phyloP scores from a whole-genome alignment of 2,329 filamentous ascomycete species.

The Fusarium sp. region DNA sequence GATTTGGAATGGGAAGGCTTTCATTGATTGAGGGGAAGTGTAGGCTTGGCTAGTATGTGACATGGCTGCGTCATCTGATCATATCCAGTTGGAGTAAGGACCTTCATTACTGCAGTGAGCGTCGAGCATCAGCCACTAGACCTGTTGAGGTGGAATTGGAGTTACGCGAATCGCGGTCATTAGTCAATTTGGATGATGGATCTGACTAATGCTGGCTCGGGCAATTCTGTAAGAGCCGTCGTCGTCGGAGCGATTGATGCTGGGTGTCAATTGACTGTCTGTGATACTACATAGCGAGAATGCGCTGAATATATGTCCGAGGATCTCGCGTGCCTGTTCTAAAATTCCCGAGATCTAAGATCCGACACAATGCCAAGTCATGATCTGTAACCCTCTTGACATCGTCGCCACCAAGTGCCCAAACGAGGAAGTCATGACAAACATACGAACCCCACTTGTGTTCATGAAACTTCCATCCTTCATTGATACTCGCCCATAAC shows the following conservation, averaged over 20 bases:
- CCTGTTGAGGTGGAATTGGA: constrained; percentile 6
- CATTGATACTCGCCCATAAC: neutral
- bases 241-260: neutral
- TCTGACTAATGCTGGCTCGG: neutral
- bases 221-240: too few relatives aligned
- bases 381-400: neutral
- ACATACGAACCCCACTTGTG: neutral
- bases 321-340: neutral
- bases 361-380: neutral
- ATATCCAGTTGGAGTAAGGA: constrained; percentile 25
- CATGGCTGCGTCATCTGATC: constrained; percentile 30
- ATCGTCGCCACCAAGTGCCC: neutral
- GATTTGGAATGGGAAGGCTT: neutral
- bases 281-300: neutral
- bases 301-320: neutral
- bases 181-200: neutral
- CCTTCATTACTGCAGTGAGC: constrained; percentile 4
- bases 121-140: constrained; percentile 15
- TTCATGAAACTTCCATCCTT: neutral
- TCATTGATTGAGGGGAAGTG: constrained; percentile 25
- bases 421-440: neutral
- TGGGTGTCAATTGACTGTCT: neutral
- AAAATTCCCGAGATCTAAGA: neutral
- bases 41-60: constrained; percentile 17
- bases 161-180: neutral